Evolutionary conservation across 495 filamentous ascomycete species (phyloP).

Genomic region (Haplographium delicatum): DNA sequence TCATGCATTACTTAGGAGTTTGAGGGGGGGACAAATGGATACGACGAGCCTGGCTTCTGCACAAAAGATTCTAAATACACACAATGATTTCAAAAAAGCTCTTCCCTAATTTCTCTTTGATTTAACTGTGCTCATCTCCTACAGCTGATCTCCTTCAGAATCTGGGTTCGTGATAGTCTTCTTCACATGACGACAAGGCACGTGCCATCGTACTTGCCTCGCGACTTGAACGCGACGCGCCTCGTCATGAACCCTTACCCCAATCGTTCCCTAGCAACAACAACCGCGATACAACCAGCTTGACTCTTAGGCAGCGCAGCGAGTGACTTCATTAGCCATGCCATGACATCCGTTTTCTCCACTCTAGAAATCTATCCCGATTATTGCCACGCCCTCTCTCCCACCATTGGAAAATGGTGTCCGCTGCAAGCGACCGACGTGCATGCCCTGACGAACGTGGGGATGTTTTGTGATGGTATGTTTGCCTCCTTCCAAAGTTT

Average conservation of each 20-base stretch:
- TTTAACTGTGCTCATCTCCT: too few relatives aligned
- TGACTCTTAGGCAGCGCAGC: background rate
- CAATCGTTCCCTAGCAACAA: background rate
- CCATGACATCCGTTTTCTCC: constrained; percentile 21
- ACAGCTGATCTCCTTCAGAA: too few relatives aligned
- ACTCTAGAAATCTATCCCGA: constrained; percentile 60
- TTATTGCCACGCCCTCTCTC: constrained; percentile 78
- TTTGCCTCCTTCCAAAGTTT: constrained; percentile 3
- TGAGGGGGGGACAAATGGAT: constrained; percentile 9
- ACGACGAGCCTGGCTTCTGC: background rate
- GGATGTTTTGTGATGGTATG: constrained; percentile 61
- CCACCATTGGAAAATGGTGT: constrained; percentile 79
- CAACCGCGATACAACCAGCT: background rate
- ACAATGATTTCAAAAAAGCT: too few relatives aligned
- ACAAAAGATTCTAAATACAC: too few relatives aligned
- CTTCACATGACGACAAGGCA: too few relatives aligned
- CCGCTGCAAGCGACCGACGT: constrained; percentile 70
- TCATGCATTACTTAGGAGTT: constrained; percentile 23
- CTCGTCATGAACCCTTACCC: constrained; percentile 2
- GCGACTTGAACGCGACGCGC: background rate
- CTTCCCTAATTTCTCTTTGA: too few relatives aligned
- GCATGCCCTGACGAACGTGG: constrained; percentile 48
- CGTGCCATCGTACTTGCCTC: background rate
- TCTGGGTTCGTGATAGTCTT: too few relatives aligned
- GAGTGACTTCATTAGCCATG: constrained; percentile 17